Base-by-base conservation (phyloP, 2,329 filamentous ascomycete species). In the Penicillium sp. region DNA sequence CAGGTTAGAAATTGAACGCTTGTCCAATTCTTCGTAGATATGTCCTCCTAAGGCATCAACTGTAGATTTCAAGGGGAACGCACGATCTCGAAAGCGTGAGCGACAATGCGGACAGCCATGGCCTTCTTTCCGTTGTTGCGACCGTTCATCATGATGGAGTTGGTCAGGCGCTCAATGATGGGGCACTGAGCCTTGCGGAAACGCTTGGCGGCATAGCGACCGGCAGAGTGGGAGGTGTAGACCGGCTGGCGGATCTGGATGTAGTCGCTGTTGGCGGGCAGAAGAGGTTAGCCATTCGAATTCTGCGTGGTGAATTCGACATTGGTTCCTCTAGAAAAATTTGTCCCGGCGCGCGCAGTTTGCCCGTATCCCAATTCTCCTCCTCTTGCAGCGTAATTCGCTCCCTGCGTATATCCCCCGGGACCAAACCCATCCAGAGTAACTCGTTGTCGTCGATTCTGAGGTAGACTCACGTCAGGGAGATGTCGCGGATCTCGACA, bases 51-150 rank as follows among this genome's bases (percentile, higher is more conserved):
- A 4, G 20, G 7, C 14, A 15, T 8, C 77, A 54, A 63, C 65
- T 67, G 68, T 58, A 38, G 20, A 47, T 20, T 25, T 39, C 22
- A 7, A 45, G 37, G 34, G 12, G 39, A 42, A 90, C 91, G 82
- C 90, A 97, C 94, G 81, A 99, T 99, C 88, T 99, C 96, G 84
- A 99, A 99, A 76, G 94, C 84, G 87, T 99, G 95, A 74, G 93
- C 93, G 76, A 99, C 93, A 75, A 99, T 99, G 84, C 95, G 92
- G 82, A 98, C 94, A 79, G 95, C 96, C 93, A 96, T 97, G 80
- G 98, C 89, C 92, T 99, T 99, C 91, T 99, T 99, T 84, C 95
- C 95, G 91, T 97, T 99, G 91, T 99, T 99, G 85, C 95, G 95
- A 84, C 95, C 95, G 90, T 99, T 96, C 94, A 98, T 98, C 96